Conservation (phyloP, 2,329 filamentous ascomycete genomes). For the Nemania sp. region DNA sequence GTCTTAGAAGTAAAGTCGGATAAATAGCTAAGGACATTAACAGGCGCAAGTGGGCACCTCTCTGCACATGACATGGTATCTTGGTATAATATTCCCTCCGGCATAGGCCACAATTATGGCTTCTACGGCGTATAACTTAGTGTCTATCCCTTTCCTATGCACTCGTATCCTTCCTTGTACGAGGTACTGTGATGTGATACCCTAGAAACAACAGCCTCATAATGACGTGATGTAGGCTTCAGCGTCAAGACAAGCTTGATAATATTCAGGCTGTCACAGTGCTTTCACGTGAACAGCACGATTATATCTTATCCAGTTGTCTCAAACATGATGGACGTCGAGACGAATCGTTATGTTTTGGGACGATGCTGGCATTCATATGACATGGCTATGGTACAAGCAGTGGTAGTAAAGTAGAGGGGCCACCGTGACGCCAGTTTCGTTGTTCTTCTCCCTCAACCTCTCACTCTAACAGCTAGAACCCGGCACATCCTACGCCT, state of each 20-base stretch:
- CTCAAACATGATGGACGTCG: not conserved
- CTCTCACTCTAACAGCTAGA: slow-evolving; percentile 32
- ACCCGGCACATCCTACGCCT: slow-evolving; percentile 28
- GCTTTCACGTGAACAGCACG: too few species aligned
- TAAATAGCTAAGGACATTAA: too few species aligned
- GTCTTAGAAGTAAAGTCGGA: too few species aligned
- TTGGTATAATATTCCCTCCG: too few species aligned
- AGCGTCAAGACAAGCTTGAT: not conserved
- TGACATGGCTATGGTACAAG: slow-evolving; percentile 42
- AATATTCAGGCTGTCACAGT: too few species aligned
- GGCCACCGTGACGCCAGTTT: slow-evolving; percentile 36
- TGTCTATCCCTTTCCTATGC: too few species aligned
- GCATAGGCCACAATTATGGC: too few species aligned
- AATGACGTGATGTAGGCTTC: not conserved
- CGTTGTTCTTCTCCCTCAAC: slow-evolving; percentile 30
- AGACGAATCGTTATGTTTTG: slow-evolving; percentile 12
- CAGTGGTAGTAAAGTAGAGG: slow-evolving; percentile 36
- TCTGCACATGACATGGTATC: too few species aligned
- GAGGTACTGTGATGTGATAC: not conserved
- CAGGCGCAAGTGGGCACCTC: too few species aligned
- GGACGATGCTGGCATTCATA: slow-evolving; percentile 39
- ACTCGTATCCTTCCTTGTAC: not conserved
- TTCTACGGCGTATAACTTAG: too few species aligned
- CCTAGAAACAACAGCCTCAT: too few species aligned
- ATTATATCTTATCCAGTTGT: not conserved